Base-by-base conservation (phyloP, 768 basidiomycete species). In the Tephrocybe sp. region DNA sequence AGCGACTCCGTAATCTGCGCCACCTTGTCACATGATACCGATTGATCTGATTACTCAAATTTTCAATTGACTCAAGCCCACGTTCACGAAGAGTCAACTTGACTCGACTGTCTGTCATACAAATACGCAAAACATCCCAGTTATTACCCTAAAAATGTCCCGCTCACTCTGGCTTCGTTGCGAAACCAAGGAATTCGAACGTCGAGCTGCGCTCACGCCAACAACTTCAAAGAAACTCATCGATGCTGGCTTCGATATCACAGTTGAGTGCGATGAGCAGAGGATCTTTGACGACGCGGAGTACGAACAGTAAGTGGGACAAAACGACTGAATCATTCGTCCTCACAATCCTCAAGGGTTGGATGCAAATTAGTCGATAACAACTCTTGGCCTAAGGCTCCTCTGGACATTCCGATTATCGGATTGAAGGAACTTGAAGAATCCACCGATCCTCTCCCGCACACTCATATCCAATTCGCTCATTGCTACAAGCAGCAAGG, bases 381-480 rank as follows among this genome's bases (percentile, higher is more conserved):
- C 69, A 91, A 93, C 63, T 78, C 89, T 9, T 99, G 96, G 96
- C 83, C 90, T 15, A 75, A 61, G 38, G 95, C 95, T 0, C 92
- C 93, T 0, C 68, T 66, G 19, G 68, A 80, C 35, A 70, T 84
- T 27, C 87, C 89, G 35, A 95, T 99, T 68, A 86, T 98, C 60
- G 97, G 97, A 5, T 78, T 99, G 67, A 99, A 99, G 75, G 97
- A 98, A 64, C 83, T 98, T n/a, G 84, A 88, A 19, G 82, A 73
- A 46, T 95, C 92, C 34, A 77, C 80, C 38, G 84, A 84, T 27
- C 89, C 96, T 18, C 74, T 99, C 15, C 84, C 82, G 7, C 97
- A 99, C 69, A 92, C 90, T 2, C 97, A 99, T 69, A 93, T 99
- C 63, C 93, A 97, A 61, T 99, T 98, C 60, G 95, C 94, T 3